These are phyloP conservation scores for Vigna hirtella DNA, from an alignment of 306 rosid genomes.

Conservation along the genomic window DNA sequence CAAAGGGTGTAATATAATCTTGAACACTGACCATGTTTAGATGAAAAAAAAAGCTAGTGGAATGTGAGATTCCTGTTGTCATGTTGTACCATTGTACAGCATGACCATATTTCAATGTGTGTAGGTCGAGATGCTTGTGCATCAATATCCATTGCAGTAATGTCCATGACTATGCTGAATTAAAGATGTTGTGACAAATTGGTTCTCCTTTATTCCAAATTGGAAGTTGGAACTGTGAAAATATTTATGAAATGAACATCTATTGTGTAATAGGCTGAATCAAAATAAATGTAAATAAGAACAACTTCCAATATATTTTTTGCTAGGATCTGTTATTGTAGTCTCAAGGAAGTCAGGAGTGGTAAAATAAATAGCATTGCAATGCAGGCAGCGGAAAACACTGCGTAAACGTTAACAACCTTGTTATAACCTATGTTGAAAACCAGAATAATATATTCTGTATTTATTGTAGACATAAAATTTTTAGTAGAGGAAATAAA, in stretches of 20 bases:
- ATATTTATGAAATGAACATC: background rate
- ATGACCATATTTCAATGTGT: background rate
- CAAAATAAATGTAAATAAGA: background rate
- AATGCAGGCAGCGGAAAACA: background rate
- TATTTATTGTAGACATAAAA: too few relatives aligned
- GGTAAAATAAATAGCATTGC: background rate
- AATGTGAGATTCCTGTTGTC: background rate
- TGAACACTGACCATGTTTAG: background rate
- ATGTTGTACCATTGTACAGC: background rate
- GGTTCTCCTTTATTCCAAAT: conserved; percentile 2
- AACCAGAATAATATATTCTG: too few relatives aligned
- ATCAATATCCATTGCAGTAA: background rate
- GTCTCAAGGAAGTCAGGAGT: conserved; percentile 6
- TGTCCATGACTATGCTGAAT: conserved; percentile 11
- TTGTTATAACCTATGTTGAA: background rate
- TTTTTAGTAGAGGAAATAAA: too few relatives aligned
- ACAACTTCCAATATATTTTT: conserved; percentile 10
- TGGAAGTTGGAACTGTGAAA: conserved; percentile 34
- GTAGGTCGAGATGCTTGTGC: background rate
- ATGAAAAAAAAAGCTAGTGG: background rate
- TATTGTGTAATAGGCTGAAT: background rate
- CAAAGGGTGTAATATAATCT: background rate
- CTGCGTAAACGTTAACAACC: background rate
- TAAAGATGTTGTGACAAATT: conserved; percentile 15
- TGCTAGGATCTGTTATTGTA: background rate